A percentile compares a stretch with the other conserved stretches of the same genome.
Evolutionary conservation across 75 land plant genomes (phyloP).

Genomic region (Cryptomeria japonica): DNA sequence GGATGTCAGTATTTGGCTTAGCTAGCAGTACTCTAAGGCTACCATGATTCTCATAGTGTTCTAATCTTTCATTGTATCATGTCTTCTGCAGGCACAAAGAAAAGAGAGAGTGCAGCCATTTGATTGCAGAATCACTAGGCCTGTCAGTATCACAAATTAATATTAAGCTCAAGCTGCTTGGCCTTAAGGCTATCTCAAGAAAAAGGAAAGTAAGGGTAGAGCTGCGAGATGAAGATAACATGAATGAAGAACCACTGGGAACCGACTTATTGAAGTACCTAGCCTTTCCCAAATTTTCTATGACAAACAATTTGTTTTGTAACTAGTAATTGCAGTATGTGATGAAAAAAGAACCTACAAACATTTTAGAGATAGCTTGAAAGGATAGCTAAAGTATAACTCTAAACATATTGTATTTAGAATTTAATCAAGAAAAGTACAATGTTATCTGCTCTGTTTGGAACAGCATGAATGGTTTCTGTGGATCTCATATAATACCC

Average conservation of each 20-base stretch:
- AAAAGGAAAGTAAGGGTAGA: background rate
- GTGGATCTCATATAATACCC: background rate
- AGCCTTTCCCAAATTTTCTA: background rate
- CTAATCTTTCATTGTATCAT: background rate
- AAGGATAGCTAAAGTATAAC: background rate
- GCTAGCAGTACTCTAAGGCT: background rate
- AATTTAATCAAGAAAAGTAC: background rate
- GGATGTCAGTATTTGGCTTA: background rate
- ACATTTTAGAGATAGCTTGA: background rate
- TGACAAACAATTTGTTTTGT: background rate
- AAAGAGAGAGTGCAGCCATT: conserved; percentile 42
- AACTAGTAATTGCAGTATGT: background rate
- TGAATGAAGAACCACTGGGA: background rate
- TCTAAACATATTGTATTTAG: background rate
- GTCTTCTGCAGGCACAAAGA: conserved; percentile 42
- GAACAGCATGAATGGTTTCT: background rate
- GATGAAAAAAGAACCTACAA: background rate
- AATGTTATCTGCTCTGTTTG: background rate
- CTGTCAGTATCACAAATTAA: conserved; percentile 54
- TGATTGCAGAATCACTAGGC: conserved; percentile 66
- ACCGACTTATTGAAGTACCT: conserved; percentile 1
- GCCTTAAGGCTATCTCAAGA: conserved; percentile 21
- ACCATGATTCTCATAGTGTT: background rate
- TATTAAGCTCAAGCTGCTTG: conserved; percentile 67
- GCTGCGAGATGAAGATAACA: background rate